Percentiles rank a stretch among this genome's conserved stretches.
These are phyloP conservation scores for Entomortierella chlamydospora DNA, from an alignment of 192 early-diverging fungal genomes.

Conservation along the genomic window DNA sequence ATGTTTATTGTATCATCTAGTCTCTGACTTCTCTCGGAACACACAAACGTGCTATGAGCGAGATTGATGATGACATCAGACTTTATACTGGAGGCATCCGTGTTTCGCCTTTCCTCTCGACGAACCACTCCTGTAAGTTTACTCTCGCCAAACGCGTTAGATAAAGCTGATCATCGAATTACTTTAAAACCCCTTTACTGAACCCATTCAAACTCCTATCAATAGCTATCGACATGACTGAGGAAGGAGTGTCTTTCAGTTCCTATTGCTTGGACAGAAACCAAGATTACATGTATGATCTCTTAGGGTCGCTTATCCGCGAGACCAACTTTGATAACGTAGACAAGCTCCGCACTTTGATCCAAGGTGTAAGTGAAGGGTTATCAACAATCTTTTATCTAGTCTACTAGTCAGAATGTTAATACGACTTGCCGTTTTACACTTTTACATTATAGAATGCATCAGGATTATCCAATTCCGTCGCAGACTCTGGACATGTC, in stretches of 20 bases:
- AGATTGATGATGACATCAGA: constrained; percentile 89
- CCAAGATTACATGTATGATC: constrained; percentile 75
- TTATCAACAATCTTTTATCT: no score
- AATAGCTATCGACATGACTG: constrained; percentile 68
- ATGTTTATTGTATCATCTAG: background rate
- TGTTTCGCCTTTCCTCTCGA: constrained; percentile 73
- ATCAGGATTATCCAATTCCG: constrained; percentile 78
- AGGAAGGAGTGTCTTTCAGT: constrained; percentile 72
- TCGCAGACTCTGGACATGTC: constrained; percentile 85
- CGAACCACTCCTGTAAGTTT: constrained; percentile 67
- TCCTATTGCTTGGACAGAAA: constrained; percentile 81
- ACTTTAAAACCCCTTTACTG: no score
- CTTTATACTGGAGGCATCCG: constrained; percentile 87
- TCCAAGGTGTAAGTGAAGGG: constrained; percentile 63
- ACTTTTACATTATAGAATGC: constrained; percentile 63
- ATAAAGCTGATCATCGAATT: no score
- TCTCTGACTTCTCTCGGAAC: constrained; percentile 67
- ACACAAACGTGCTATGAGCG: constrained; percentile 71
- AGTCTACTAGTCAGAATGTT: no score
- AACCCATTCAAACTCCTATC: background rate
- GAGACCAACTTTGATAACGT: constrained; percentile 79
- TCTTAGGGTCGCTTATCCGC: constrained; percentile 77
- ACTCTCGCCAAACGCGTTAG: no score
- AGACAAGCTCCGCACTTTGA: constrained; percentile 80
- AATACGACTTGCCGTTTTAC: no score